phyloP scores from a whole-genome alignment of 179 eudicot species.

The Spergularia azorica region DNA sequence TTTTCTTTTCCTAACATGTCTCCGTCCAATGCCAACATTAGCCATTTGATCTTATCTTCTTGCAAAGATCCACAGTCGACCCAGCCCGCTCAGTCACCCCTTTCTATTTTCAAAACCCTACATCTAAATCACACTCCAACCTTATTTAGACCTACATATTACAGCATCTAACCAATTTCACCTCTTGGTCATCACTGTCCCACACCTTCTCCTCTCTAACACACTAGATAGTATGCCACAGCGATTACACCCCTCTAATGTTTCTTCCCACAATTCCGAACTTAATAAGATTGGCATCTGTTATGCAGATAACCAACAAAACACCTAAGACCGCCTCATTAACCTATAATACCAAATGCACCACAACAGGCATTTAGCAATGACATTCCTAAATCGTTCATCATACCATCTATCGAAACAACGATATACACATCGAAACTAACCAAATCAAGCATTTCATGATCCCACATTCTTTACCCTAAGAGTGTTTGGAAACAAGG shows the following conservation, averaged over 20 bases:
- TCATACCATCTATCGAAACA: background rate
- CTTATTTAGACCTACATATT: background rate
- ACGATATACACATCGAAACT: background rate
- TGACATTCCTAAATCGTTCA: background rate
- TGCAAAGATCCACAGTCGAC: background rate
- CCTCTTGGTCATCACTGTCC: background rate
- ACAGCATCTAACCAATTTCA: background rate
- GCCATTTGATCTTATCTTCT: background rate
- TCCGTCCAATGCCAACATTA: background rate
- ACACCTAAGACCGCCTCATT: conserved; percentile 4
- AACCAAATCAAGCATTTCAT: background rate
- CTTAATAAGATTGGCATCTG: background rate
- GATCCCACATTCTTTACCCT: background rate
- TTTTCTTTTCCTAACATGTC: background rate
- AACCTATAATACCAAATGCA: background rate
- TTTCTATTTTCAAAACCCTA: background rate
- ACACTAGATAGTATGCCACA: background rate
- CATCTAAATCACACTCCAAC: background rate
- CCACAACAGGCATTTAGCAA: background rate
- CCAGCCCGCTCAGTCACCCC: background rate
- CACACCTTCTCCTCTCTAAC: background rate
- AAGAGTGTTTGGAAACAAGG: background rate
- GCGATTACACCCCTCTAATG: background rate
- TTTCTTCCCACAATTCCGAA: background rate
- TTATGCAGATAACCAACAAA: background rate